Conservation (phyloP, 768 basidiomycete genomes). For the Mycena capillaripes region DNA sequence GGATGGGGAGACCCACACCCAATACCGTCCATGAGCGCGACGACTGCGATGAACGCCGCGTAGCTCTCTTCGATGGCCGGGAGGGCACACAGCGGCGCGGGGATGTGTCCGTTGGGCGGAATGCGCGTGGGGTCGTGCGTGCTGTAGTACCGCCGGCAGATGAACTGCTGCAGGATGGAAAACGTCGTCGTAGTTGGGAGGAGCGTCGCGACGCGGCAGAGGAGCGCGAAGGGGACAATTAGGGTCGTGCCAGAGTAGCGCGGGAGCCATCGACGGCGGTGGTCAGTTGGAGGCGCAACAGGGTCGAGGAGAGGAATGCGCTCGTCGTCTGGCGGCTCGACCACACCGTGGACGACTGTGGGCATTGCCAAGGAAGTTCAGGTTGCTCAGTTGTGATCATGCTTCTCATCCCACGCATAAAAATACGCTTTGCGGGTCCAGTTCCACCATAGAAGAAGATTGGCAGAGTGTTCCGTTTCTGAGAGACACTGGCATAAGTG, state of each 20-base stretch:
- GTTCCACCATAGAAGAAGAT: no score
- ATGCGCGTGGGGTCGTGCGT: slow-evolving; percentile 35
- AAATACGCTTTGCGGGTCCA: not conserved
- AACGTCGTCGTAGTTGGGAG: slow-evolving; percentile 45
- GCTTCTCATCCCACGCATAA: not conserved
- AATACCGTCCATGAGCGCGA: slow-evolving; percentile 36
- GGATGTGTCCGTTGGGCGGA: slow-evolving; percentile 16
- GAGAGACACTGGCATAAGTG: no score
- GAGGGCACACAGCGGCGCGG: slow-evolving; percentile 36
- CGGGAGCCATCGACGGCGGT: not conserved
- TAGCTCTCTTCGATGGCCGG: slow-evolving; percentile 41
- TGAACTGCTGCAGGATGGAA: slow-evolving; percentile 40
- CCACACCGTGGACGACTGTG: not conserved
- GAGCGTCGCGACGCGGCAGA: slow-evolving; percentile 36
- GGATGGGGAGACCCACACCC: slow-evolving; percentile 36
- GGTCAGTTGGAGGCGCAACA: not conserved
- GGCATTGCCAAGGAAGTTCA: not conserved
- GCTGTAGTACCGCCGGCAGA: slow-evolving; percentile 44
- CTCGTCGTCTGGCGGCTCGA: slow-evolving; percentile 2
- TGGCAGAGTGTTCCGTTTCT: no score
- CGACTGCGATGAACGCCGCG: slow-evolving; percentile 36
- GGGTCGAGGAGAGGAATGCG: slow-evolving; percentile 1
- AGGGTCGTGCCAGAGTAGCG: slow-evolving; percentile 20
- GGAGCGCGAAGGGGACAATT: slow-evolving; percentile 45
- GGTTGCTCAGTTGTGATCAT: not conserved